A percentile compares a stretch with the other conserved stretches of the same genome.
Evolutionary conservation across 2,329 filamentous ascomycete species (phyloP).

Genomic region (Pseudocercospora cruenta): DNA sequence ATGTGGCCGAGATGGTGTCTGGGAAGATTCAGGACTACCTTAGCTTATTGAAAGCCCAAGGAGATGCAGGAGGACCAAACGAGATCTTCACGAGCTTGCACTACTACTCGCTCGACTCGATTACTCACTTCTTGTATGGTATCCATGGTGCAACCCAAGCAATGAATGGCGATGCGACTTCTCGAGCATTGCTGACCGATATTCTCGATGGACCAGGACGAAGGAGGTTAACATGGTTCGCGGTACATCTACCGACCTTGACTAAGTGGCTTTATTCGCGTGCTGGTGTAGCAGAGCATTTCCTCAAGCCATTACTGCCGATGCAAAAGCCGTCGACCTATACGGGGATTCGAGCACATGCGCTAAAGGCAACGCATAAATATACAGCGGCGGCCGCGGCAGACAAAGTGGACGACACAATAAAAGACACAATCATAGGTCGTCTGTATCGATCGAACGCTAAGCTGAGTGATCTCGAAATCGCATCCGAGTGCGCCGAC

Average conservation of each 20-base stretch:
- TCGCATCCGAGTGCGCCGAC: slow-evolving; percentile 58
- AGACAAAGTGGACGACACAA: slow-evolving; percentile 22
- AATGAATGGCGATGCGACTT: slow-evolving; percentile 42
- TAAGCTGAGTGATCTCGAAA: slow-evolving; percentile 48
- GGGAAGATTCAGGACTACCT: slow-evolving; percentile 48
- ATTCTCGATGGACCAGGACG: slow-evolving; percentile 52
- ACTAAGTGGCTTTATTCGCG: slow-evolving; percentile 56
- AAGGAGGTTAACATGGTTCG: slow-evolving; percentile 54
- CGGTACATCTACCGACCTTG: slow-evolving; percentile 49
- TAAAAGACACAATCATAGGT: slow-evolving; percentile 43
- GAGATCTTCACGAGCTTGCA: slow-evolving; percentile 57
- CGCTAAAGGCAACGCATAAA: slow-evolving; percentile 36
- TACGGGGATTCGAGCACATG: slow-evolving; percentile 54
- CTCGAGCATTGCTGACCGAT: slow-evolving; percentile 51
- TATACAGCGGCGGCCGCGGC: slow-evolving; percentile 35
- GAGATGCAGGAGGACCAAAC: slow-evolving; percentile 37
- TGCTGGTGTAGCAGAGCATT: slow-evolving; percentile 42
- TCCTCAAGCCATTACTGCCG: slow-evolving; percentile 49
- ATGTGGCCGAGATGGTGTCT: slow-evolving; percentile 43
- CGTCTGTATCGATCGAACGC: slow-evolving; percentile 40
- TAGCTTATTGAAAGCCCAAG: slow-evolving; percentile 42
- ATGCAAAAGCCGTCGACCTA: slow-evolving; percentile 57
- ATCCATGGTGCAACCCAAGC: slow-evolving; percentile 50
- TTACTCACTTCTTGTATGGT: slow-evolving; percentile 58
- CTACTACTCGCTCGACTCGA: slow-evolving; percentile 58